Base-by-base conservation (phyloP, 2,329 filamentous ascomycete species). In the Pseudogymnoascus sp. region DNA sequence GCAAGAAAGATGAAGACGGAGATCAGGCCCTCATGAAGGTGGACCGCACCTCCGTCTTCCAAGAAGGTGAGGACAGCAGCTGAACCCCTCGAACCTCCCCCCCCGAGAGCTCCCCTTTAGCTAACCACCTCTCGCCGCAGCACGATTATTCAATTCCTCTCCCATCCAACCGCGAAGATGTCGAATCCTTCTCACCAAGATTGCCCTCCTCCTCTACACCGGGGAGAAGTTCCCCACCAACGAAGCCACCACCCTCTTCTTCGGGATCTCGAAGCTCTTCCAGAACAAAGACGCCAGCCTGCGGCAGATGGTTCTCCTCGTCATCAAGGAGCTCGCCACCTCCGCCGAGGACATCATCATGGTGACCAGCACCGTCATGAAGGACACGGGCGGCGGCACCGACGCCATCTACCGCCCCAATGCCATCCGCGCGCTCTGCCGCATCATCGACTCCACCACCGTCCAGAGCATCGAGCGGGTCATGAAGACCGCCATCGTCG, bases 341-440 rank as follows among this genome's bases (percentile, higher is more conserved):
- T 96, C 92, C 23, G 95, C 95, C 64, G 92, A 97, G 80, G 95
- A 99, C 82, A 96, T 97, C 68, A 99, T 99, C 76, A 97, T 99
- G 95, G 95, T 97, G 66, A 99, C 95, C 17, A 96, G 91, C 78
- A 97, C 93, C 70, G 97, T 99, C 71, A 99, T 97, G 95, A 99
- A 99, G 82, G 95, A 99, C 76, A 97, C 93, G 10, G 92, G 93
- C 61, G 92, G 96, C 67, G 91, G 93, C 72, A 97, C 91, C 73
- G 95, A 97, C 74, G 89, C 93, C 62, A 87, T 97, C 63, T 97
- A 93, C 80, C 85, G 95, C 72, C 91, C 95, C 61, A 99, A 99
- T 79, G 93, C 95, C 67, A 97, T 97, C 74, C 85, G 95, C 71
- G 93, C 93, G 40, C 82, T 97, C 69, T 97, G 93, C 80, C 89